phyloP scores from a whole-genome alignment of 1,284 basidiomycete genomes.

The Rhodotorula sp. region DNA sequence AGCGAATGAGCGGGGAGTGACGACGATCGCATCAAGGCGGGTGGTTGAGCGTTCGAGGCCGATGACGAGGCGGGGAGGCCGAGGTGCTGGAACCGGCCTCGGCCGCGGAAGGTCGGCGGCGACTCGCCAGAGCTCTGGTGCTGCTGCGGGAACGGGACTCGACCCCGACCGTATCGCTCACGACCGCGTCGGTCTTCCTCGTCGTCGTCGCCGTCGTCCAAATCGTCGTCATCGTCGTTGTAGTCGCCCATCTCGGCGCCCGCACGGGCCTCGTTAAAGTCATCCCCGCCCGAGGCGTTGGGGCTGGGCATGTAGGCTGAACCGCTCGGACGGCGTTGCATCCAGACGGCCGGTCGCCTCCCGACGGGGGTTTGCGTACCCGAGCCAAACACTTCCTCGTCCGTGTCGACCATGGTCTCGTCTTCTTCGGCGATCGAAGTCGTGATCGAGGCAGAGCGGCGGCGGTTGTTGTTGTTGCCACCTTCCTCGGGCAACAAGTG shows the following conservation, averaged over 20 bases:
- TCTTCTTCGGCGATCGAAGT: conserved; percentile 28
- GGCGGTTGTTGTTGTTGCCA: neutral
- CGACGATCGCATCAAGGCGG: conserved; percentile 21
- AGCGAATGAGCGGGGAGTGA: conserved; percentile 26
- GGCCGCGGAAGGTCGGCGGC: conserved; percentile 1
- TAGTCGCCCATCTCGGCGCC: neutral
- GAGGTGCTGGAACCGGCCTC: neutral
- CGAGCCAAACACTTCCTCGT: conserved; percentile 15
- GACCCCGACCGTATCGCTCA: conserved; percentile 14
- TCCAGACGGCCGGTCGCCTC: neutral
- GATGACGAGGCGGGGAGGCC: conserved; percentile 16
- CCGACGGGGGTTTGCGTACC: conserved; percentile 17
- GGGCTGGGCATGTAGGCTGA: conserved; percentile 15
- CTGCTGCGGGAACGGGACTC: neutral
- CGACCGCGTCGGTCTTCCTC: conserved; percentile 33
- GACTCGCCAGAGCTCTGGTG: neutral
- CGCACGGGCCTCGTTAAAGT: neutral
- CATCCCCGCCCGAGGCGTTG: neutral
- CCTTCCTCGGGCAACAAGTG: neutral
- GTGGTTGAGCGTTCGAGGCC: too few species aligned
- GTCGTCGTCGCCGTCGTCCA: conserved; percentile 2
- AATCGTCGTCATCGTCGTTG: conserved; percentile 6
- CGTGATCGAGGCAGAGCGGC: conserved; percentile 21
- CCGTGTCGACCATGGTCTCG: conserved; percentile 29
- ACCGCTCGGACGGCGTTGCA: conserved; percentile 27